Conservation (phyloP, 306 rosid genomes). For the Delonix regia region DNA sequence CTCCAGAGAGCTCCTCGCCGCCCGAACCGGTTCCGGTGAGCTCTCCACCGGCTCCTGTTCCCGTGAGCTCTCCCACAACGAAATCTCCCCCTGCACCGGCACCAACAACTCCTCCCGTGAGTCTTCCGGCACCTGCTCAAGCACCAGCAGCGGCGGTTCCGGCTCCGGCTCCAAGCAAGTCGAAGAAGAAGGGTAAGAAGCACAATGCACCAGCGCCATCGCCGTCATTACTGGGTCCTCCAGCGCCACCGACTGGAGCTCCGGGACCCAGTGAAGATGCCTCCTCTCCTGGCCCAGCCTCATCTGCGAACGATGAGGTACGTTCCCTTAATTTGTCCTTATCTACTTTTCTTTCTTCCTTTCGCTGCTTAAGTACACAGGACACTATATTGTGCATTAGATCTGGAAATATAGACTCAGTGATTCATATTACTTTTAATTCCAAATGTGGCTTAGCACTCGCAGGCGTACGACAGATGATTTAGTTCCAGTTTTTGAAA, state of each 20-base stretch:
- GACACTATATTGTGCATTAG: constrained; percentile 42
- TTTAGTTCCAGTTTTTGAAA: background rate
- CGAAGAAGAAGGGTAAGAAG: constrained; percentile 63
- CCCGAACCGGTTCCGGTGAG: constrained; percentile 54
- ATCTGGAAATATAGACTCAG: constrained; percentile 43
- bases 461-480: background rate
- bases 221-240: constrained; percentile 52
- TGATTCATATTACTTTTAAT: background rate
- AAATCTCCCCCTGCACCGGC: constrained; percentile 47
- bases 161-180: constrained; percentile 61
- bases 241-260: constrained; percentile 71
- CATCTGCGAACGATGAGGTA: constrained; percentile 59
- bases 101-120: constrained; percentile 50
- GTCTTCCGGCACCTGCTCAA: constrained; percentile 49
- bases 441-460: background rate
- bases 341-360: background rate
- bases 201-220: constrained; percentile 65
- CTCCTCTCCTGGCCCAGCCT: constrained; percentile 58
- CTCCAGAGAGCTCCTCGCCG: constrained; percentile 57
- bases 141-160: constrained; percentile 58
- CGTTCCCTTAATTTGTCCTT: background rate
- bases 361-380: background rate
- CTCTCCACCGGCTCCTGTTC: constrained; percentile 56
- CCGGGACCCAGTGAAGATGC: constrained; percentile 68
- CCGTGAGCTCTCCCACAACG: constrained; percentile 42